Evolutionary conservation across 2,329 filamentous ascomycete species (phyloP).

Genomic region (Penicillium occitanis): DNA sequence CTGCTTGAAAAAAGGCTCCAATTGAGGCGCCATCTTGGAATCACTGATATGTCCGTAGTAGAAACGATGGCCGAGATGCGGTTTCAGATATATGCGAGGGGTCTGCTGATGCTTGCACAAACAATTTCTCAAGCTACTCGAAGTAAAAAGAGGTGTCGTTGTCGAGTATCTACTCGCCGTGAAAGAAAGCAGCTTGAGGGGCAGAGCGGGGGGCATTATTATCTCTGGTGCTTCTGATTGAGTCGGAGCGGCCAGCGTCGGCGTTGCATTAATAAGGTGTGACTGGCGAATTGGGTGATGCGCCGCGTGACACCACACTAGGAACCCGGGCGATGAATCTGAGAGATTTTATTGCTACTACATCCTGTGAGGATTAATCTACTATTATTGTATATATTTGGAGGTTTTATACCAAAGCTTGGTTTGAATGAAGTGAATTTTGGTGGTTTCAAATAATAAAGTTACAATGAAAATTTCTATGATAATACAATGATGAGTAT

Average conservation of each 20-base stretch:
- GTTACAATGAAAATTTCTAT: constrained; percentile 16
- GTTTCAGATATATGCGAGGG: neutral
- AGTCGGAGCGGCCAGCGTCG: constrained; percentile 18
- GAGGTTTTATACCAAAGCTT: neutral
- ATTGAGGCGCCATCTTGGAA: constrained; percentile 78
- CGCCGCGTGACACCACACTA: constrained; percentile 7
- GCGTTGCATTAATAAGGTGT: constrained; percentile 6
- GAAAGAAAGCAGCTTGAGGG: constrained; percentile 22
- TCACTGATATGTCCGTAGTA: constrained; percentile 50
- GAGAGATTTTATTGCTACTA: neutral
- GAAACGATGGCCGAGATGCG: constrained; percentile 31
- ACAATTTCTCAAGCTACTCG: neutral
- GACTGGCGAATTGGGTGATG: constrained; percentile 8
- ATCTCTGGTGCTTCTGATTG: neutral
- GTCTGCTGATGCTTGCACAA: neutral
- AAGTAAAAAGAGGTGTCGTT: constrained; percentile 4
- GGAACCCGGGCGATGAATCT: neutral
- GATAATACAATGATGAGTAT: constrained; percentile 16
- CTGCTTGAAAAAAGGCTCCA: constrained; percentile 91
- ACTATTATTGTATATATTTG: neutral
- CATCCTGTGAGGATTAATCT: neutral
- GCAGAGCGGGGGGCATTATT: constrained; percentile 26
- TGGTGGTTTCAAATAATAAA: constrained; percentile 16
- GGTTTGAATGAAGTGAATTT: neutral
- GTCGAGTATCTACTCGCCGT: constrained; percentile 7